Evolutionary conservation across 257 asterid genomes (phyloP).

Genomic region (Solanum habrochaites): DNA sequence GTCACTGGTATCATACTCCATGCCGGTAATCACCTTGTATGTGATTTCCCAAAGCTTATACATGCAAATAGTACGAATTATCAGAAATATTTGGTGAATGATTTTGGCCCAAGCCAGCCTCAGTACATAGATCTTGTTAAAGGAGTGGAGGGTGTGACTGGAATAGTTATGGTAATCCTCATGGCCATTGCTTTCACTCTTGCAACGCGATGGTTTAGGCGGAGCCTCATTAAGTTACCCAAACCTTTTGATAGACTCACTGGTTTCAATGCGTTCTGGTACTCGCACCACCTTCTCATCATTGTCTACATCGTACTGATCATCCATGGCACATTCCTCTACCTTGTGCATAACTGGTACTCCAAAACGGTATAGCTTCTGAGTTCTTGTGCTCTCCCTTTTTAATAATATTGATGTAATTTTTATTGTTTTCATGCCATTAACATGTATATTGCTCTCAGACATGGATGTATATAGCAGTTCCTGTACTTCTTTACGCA

Average conservation of each 20-base stretch:
- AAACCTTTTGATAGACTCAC: slow-evolving; percentile 88
- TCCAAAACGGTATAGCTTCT: slow-evolving; percentile 51
- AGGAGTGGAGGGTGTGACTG: slow-evolving; percentile 81
- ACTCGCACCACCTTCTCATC: slow-evolving; percentile 76
- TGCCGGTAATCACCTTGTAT: slow-evolving; percentile 91
- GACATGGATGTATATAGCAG: slow-evolving; percentile 97
- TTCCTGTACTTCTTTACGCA: slow-evolving; percentile 80
- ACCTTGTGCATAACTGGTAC: slow-evolving; percentile 74
- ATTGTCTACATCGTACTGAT: slow-evolving; percentile 71
- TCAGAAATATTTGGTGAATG: slow-evolving; percentile 17
- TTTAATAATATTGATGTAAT: not conserved
- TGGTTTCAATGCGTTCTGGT: slow-evolving; percentile 96
- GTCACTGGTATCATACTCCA: slow-evolving; percentile 80
- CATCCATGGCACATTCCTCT: slow-evolving; percentile 67
- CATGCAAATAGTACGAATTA: slow-evolving; percentile 25
- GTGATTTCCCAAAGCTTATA: slow-evolving; percentile 87
- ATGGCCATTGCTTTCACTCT: slow-evolving; percentile 76
- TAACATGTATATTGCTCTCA: slow-evolving; percentile 15
- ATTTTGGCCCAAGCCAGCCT: slow-evolving; percentile 55
- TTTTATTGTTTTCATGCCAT: not conserved
- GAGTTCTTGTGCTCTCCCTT: not conserved
- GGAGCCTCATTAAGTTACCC: slow-evolving; percentile 79
- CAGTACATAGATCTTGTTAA: slow-evolving; percentile 41
- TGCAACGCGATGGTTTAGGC: slow-evolving; percentile 77
- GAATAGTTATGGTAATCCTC: slow-evolving; percentile 62